phyloP scores from a whole-genome alignment of 2,329 filamentous ascomycete genomes.

The Diaporthe helianthi region DNA sequence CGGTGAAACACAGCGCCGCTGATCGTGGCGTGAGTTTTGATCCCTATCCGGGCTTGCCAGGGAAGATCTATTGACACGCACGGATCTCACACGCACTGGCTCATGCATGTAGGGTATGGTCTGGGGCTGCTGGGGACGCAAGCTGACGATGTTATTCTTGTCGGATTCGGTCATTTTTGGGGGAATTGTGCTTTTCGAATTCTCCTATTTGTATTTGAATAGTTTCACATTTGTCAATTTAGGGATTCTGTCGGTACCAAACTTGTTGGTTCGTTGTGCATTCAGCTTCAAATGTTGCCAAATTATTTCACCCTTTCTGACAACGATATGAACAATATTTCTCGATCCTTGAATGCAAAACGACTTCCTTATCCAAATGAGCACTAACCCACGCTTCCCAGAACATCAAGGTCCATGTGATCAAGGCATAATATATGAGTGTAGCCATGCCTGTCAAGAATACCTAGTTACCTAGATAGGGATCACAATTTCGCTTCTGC shows the following conservation, averaged over 20 bases:
- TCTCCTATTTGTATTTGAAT: background rate
- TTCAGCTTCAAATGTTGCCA: no score
- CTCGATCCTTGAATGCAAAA: no score
- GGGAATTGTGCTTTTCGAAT: no score
- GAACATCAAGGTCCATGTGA: background rate
- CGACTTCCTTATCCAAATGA: background rate
- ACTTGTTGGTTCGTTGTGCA: background rate
- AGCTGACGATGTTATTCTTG: no score
- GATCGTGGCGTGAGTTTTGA: background rate
- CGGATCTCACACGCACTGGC: background rate
- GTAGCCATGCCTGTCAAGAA: background rate
- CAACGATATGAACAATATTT: background rate
- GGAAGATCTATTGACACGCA: background rate
- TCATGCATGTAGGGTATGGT: background rate
- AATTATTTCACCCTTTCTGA: background rate
- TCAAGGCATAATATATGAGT: background rate
- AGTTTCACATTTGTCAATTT: background rate
- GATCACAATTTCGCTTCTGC: constrained; percentile 21
- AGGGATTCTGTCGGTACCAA: background rate
- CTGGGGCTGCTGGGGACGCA: no score
- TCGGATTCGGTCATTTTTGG: background rate
- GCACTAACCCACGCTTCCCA: background rate
- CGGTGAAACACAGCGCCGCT: background rate
- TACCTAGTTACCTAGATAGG: no score
- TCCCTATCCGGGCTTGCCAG: background rate